A percentile compares a stretch with the other conserved stretches of the same genome.
These are phyloP conservation scores for Phytopythium chamaehyphon DNA, from an alignment of 352 stramenopile species.

Conservation along the genomic window DNA sequence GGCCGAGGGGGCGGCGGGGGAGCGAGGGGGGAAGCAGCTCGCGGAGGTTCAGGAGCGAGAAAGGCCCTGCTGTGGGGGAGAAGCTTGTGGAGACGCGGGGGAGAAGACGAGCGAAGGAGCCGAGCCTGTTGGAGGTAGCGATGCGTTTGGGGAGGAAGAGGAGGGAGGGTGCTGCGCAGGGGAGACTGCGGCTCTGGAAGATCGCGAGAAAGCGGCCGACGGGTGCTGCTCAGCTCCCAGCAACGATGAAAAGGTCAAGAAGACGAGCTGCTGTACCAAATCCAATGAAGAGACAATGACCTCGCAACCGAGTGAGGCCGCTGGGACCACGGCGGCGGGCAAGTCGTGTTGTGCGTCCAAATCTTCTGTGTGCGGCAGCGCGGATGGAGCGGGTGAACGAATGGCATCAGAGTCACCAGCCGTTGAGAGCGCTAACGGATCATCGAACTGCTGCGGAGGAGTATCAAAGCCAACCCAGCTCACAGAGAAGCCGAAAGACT, in stretches of 20 bases:
- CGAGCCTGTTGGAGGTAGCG: no score
- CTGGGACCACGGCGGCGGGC: neutral
- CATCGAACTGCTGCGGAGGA: neutral
- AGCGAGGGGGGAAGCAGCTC: no score
- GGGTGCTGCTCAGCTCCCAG: neutral
- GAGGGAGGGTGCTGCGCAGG: no score
- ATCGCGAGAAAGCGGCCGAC: neutral
- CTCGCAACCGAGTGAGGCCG: neutral
- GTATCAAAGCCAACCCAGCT: neutral
- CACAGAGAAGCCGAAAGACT: neutral
- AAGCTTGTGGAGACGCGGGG: no score
- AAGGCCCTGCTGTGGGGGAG: no score
- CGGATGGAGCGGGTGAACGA: neutral
- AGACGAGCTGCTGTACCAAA: conserved; percentile 1
- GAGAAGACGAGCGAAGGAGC: no score
- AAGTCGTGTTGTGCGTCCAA: conserved; percentile 8
- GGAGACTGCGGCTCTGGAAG: no score
- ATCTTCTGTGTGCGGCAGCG: neutral
- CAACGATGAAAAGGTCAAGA: no score
- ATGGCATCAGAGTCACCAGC: neutral
- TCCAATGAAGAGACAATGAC: neutral
- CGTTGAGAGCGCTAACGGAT: neutral
- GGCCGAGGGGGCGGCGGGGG: neutral
- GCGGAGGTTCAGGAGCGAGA: no score
- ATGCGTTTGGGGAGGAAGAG: no score